These are phyloP conservation scores for Gynostemma pentaphyllum DNA, from an alignment of 306 rosid species.

Conservation along the genomic window DNA sequence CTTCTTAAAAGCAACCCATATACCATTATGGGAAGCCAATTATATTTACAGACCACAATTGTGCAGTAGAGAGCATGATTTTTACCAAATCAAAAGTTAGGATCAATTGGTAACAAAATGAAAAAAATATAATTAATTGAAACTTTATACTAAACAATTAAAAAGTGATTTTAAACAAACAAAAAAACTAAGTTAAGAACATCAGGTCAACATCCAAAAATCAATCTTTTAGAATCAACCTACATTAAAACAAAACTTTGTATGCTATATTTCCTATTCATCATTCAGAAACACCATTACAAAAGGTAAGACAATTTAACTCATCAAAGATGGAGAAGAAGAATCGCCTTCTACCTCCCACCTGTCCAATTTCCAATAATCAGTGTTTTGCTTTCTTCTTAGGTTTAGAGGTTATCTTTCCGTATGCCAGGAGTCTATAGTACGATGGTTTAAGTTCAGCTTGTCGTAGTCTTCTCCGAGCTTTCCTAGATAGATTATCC, in stretches of 20 bases:
- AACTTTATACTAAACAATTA: background rate
- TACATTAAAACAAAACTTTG: background rate
- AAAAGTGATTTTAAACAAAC: background rate
- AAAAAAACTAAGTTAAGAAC: too few species aligned
- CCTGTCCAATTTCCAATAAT: background rate
- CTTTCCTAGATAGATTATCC: conserved; percentile 40
- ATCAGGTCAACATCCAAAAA: background rate
- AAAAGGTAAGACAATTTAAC: background rate
- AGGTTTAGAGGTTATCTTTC: conserved; percentile 32
- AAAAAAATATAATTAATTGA: background rate
- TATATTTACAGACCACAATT: too few species aligned
- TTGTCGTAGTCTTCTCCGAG: conserved; percentile 36
- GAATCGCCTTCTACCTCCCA: background rate
- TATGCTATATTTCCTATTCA: background rate
- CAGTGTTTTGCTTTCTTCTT: conserved; percentile 39
- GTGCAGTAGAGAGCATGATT: too few species aligned
- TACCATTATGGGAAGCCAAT: too few species aligned
- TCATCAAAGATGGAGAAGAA: background rate
- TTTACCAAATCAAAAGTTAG: background rate
- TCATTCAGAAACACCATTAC: background rate
- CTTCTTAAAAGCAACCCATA: too few species aligned
- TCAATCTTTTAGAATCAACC: background rate
- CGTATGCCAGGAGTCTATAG: conserved; percentile 40
- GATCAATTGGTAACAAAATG: background rate
- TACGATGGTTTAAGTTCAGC: conserved; percentile 28